These are phyloP conservation scores for Neurospora sp. DNA, from an alignment of 495 filamentous ascomycete genomes.

Conservation along the genomic window DNA sequence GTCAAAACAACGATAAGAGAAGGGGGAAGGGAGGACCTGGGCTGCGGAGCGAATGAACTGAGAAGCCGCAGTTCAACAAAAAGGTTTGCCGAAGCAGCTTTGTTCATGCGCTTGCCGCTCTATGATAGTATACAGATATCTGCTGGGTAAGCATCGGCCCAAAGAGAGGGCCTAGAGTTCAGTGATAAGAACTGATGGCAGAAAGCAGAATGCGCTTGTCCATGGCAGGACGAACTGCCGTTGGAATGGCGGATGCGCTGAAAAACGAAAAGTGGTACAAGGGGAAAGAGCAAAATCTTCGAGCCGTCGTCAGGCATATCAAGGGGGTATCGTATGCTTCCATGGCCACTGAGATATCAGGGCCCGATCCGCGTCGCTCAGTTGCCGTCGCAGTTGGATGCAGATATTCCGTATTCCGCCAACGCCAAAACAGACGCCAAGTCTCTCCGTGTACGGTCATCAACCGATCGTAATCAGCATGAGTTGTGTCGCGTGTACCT, in stretches of 20 bases:
- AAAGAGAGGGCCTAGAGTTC: not conserved
- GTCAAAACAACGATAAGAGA: not conserved
- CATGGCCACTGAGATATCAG: not conserved
- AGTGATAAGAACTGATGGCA: not conserved
- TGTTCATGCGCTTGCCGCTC: constrained; percentile 1
- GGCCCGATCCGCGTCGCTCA: not conserved
- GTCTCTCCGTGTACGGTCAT: not conserved
- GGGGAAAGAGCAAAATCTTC: not conserved
- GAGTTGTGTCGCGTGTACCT: not conserved
- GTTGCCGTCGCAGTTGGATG: not conserved
- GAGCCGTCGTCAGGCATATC: not conserved
- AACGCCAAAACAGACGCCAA: not conserved
- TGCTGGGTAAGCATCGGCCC: constrained; percentile 1
- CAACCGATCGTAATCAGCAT: not conserved
- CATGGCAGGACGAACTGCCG: not conserved
- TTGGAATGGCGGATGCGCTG: not conserved
- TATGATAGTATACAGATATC: constrained; percentile 4
- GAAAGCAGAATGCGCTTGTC: not conserved
- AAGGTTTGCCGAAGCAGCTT: not conserved
- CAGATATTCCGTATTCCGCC: not conserved
- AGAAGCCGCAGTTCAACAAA: not conserved
- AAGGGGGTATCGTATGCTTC: not conserved
- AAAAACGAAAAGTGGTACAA: not conserved
- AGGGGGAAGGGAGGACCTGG: not conserved
- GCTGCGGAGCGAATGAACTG: not conserved